Evolutionary conservation across 2,329 filamentous ascomycete genomes (phyloP).

Genomic region (Sporothrix variecibatus): DNA sequence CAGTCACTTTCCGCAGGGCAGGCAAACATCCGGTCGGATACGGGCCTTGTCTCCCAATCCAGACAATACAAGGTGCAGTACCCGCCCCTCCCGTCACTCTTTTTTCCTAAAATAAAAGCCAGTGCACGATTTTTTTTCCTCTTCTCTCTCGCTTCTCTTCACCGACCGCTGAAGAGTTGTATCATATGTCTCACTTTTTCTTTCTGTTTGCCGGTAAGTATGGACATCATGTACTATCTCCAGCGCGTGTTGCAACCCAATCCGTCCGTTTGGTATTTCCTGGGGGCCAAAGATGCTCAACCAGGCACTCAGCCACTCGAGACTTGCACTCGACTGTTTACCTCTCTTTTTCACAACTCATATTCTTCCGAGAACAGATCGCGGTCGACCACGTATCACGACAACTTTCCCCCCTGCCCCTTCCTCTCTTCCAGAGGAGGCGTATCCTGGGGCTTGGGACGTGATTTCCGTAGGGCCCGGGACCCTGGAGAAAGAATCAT

Average conservation of each 20-base stretch:
- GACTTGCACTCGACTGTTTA: background rate
- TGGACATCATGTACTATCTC: too few relatives aligned
- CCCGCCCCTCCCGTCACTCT: background rate
- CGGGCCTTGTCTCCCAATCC: background rate
- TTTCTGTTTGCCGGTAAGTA: background rate
- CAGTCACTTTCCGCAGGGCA: background rate
- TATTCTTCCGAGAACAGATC: background rate
- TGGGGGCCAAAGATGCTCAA: background rate
- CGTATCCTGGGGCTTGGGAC: background rate
- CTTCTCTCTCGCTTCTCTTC: background rate
- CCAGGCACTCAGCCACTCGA: background rate
- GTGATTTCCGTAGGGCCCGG: background rate
- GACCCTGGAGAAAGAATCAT: background rate
- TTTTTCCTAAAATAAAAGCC: background rate
- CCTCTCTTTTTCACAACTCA: background rate
- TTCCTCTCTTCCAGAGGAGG: too few relatives aligned
- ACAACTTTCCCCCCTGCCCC: background rate
- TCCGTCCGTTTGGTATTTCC: background rate
- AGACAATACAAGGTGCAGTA: background rate
- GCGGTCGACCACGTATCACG: background rate
- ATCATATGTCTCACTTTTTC: background rate
- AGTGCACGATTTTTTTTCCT: background rate
- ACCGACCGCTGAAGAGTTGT: background rate
- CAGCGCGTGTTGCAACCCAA: background rate
- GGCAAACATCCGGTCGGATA: slow-evolving; percentile 11